These are phyloP conservation scores for Penicillium sp. DNA, from an alignment of 2,329 filamentous ascomycete genomes.

Conservation along the genomic window DNA sequence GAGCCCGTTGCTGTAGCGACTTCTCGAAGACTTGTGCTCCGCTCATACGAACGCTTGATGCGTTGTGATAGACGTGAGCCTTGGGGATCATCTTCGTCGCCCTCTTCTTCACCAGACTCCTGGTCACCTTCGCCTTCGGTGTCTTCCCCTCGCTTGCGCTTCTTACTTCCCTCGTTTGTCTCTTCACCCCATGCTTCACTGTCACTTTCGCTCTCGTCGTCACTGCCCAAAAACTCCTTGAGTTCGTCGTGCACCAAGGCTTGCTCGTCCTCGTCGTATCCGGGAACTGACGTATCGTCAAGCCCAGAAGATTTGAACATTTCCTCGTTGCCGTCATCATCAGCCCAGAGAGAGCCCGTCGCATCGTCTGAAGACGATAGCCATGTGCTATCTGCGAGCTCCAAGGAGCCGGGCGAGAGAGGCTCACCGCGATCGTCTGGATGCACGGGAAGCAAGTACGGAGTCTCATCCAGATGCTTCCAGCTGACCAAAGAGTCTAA, in stretches of 20 bases:
- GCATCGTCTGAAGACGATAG: slow-evolving; percentile 48
- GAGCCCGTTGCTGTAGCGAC: slow-evolving; percentile 29
- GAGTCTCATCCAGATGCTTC: slow-evolving; percentile 73
- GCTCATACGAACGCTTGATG: slow-evolving; percentile 43
- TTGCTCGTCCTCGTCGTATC: slow-evolving; percentile 63
- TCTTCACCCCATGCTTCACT: slow-evolving; percentile 42
- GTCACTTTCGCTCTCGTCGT: slow-evolving; percentile 51
- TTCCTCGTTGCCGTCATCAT: slow-evolving; percentile 47
- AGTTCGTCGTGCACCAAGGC: slow-evolving; percentile 68
- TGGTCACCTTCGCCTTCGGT: slow-evolving; percentile 23
- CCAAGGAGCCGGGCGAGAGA: slow-evolving; percentile 40
- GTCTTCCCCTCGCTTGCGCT: slow-evolving; percentile 38
- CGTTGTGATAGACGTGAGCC: slow-evolving; percentile 39
- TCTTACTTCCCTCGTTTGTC: slow-evolving; percentile 25
- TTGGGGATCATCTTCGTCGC: slow-evolving; percentile 42
- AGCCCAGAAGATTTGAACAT: slow-evolving; percentile 53
- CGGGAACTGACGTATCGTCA: slow-evolving; percentile 50
- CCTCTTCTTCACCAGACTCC: slow-evolving; percentile 21
- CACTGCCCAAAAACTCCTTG: slow-evolving; percentile 64
- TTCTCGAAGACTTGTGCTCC: slow-evolving; percentile 39
- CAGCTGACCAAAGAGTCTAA: slow-evolving; percentile 80
- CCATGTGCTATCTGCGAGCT: slow-evolving; percentile 48
- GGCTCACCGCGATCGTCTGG: slow-evolving; percentile 60
- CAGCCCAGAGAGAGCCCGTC: slow-evolving; percentile 47
- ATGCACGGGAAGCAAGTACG: slow-evolving; percentile 75